Evolutionary conservation across 148 eudicot genomes (phyloP).

Genomic region (Heliamphora exappendiculata): DNA sequence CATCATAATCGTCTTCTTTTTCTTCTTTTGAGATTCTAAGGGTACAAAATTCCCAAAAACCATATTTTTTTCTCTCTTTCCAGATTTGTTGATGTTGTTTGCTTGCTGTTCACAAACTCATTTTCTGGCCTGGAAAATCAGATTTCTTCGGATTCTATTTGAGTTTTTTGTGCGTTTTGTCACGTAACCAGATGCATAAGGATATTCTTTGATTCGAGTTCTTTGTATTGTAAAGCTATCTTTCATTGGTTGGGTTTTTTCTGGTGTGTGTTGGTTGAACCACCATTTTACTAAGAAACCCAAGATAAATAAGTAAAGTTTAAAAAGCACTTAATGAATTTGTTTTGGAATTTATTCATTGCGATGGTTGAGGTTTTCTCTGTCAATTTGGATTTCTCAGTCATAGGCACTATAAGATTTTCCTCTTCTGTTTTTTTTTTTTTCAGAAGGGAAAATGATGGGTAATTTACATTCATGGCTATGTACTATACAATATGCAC

Average conservation of each 20-base stretch:
- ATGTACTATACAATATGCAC: no score
- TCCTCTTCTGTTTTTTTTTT: background rate
- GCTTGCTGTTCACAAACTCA: background rate
- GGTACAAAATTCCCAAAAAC: background rate
- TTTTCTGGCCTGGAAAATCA: background rate
- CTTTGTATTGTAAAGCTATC: background rate
- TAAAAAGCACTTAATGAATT: background rate
- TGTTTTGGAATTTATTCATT: background rate
- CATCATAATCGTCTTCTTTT: no score
- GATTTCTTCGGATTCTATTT: background rate
- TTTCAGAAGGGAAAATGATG: background rate
- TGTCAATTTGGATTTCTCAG: background rate
- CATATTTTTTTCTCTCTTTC: background rate
- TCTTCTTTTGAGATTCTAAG: background rate
- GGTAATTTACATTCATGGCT: background rate
- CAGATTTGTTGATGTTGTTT: constrained; percentile 6
- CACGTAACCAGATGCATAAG: background rate
- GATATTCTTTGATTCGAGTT: background rate
- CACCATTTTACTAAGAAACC: background rate
- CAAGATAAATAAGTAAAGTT: background rate
- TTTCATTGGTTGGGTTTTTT: background rate
- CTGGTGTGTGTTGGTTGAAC: constrained; percentile 6
- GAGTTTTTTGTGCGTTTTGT: background rate
- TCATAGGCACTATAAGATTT: background rate
- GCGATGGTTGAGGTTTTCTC: background rate